Percentiles rank a stretch among this genome's conserved stretches.
These are phyloP conservation scores for Nemania sp. DNA, from an alignment of 2,329 filamentous ascomycete species.

Conservation along the genomic window DNA sequence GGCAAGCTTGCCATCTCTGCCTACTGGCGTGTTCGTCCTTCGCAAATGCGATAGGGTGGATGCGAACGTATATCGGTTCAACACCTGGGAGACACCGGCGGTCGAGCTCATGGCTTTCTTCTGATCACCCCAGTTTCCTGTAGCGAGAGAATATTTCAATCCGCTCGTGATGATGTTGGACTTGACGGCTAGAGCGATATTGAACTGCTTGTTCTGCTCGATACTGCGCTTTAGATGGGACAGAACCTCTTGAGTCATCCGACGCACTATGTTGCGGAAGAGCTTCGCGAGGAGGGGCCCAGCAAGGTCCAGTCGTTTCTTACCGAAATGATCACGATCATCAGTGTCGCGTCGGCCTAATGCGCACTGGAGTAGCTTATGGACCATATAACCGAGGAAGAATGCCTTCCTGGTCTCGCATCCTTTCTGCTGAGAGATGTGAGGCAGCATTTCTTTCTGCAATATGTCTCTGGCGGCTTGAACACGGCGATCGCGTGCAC, in stretches of 20 bases:
- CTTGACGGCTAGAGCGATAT: slow-evolving; percentile 88
- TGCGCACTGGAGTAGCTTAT: slow-evolving; percentile 90
- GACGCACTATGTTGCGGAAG: slow-evolving; percentile 88
- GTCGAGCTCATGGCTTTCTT: slow-evolving; percentile 96
- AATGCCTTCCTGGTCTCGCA: slow-evolving; percentile 96
- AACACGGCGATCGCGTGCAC: slow-evolving; percentile 83
- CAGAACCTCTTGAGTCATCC: slow-evolving; percentile 88
- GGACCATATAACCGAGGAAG: slow-evolving; percentile 98
- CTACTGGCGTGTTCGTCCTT: slow-evolving; percentile 96
- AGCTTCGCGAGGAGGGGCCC: slow-evolving; percentile 94
- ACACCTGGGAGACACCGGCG: slow-evolving; percentile 94
- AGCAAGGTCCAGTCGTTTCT: slow-evolving; percentile 95
- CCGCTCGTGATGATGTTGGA: slow-evolving; percentile 89
- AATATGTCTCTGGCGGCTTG: slow-evolving; percentile 91
- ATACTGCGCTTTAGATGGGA: slow-evolving; percentile 91
- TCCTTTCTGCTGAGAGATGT: slow-evolving; percentile 93
- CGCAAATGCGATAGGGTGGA: slow-evolving; percentile 96
- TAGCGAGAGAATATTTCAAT: slow-evolving; percentile 94
- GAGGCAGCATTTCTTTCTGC: slow-evolving; percentile 94
- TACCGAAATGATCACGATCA: slow-evolving; percentile 97
- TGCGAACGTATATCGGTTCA: slow-evolving; percentile 96
- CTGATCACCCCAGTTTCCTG: slow-evolving; percentile 98
- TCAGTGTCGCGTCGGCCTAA: slow-evolving; percentile 92
- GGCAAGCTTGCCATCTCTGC: slow-evolving; percentile 95
- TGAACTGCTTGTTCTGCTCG: slow-evolving; percentile 86